phyloP scores from a whole-genome alignment of 352 stramenopile genomes.

The Pseudoperonospora humuli region DNA sequence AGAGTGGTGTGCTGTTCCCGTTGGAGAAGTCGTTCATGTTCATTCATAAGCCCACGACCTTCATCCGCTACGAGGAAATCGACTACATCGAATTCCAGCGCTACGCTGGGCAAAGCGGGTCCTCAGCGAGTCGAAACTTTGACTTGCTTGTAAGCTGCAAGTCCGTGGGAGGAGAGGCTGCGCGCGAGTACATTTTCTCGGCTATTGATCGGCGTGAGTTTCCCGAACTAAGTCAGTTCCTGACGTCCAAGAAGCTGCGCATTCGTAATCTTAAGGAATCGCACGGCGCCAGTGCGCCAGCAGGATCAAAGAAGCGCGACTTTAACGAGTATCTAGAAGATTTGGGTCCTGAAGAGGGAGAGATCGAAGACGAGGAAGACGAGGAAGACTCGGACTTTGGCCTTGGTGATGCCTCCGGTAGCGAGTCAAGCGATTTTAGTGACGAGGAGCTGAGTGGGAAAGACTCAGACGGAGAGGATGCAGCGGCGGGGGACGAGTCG shows the following conservation, averaged over 20 bases:
- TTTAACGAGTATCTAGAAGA: slow-evolving; percentile 78
- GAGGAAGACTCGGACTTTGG: slow-evolving; percentile 92
- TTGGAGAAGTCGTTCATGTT: slow-evolving; percentile 99
- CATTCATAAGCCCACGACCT: slow-evolving; percentile 98
- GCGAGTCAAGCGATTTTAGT: slow-evolving; percentile 74
- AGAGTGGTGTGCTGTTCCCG: slow-evolving; percentile 95
- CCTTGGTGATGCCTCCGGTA: slow-evolving; percentile 51
- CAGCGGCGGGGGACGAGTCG: slow-evolving; percentile 40
- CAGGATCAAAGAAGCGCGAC: slow-evolving; percentile 62
- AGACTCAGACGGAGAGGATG: slow-evolving; percentile 54
- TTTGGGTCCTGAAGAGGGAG: slow-evolving; percentile 74
- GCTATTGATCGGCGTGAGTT: slow-evolving; percentile 96
- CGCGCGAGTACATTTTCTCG: slow-evolving; percentile 91
- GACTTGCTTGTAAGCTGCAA: slow-evolving; percentile 92
- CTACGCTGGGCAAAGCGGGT: slow-evolving; percentile 87
- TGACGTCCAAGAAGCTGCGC: slow-evolving; percentile 92
- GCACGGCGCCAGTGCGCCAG: slow-evolving; percentile 25
- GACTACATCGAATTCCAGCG: slow-evolving; percentile 97
- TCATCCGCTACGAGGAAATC: slow-evolving; percentile 98
- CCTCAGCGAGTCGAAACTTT: slow-evolving; percentile 91
- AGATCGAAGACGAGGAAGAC: slow-evolving; percentile 87
- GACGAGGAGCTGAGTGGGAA: slow-evolving; percentile 75
- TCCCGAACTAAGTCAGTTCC: slow-evolving; percentile 90
- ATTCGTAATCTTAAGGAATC: slow-evolving; percentile 91
- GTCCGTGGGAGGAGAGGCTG: slow-evolving; percentile 70